A percentile compares a stretch with the other conserved stretches of the same genome.
Evolutionary conservation across 2,329 filamentous ascomycete species (phyloP).

Genomic region (Chaetomium olivaceum): DNA sequence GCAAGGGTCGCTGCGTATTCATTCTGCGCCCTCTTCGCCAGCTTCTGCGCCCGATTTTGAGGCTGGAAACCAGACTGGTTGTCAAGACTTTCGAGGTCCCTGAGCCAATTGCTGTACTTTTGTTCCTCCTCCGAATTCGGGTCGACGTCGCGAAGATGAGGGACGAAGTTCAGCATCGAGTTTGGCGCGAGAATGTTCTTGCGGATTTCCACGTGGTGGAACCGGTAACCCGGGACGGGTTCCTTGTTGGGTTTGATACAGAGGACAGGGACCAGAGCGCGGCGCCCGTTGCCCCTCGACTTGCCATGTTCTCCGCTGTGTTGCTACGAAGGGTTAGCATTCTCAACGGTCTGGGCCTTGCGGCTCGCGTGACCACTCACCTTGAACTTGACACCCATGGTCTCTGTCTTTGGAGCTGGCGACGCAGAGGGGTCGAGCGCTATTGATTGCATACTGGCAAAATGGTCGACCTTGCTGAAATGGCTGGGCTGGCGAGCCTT

Average conservation of each 20-base stretch:
- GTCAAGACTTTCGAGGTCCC: slow-evolving; percentile 59
- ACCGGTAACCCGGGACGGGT: slow-evolving; percentile 59
- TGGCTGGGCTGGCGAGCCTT: slow-evolving; percentile 44
- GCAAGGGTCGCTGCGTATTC: slow-evolving; percentile 55
- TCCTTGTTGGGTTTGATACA: slow-evolving; percentile 52
- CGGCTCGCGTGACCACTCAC: slow-evolving; percentile 36
- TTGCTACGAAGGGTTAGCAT: slow-evolving; percentile 29
- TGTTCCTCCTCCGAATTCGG: slow-evolving; percentile 53
- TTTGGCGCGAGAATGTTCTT: slow-evolving; percentile 62
- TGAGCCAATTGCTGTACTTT: slow-evolving; percentile 57
- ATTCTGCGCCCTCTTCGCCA: slow-evolving; percentile 49
- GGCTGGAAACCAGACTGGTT: slow-evolving; percentile 59
- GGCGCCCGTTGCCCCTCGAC: slow-evolving; percentile 23
- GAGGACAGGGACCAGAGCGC: slow-evolving; percentile 36
- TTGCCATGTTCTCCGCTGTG: slow-evolving; percentile 32
- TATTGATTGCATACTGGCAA: slow-evolving; percentile 45
- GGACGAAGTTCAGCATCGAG: slow-evolving; percentile 61
- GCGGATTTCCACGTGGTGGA: slow-evolving; percentile 60
- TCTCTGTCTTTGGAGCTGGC: slow-evolving; percentile 39
- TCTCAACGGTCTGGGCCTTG: not conserved
- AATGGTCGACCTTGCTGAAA: slow-evolving; percentile 48
- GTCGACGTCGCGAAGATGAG: slow-evolving; percentile 58
- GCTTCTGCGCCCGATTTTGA: slow-evolving; percentile 54
- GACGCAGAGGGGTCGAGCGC: slow-evolving; percentile 37
- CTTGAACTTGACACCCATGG: slow-evolving; percentile 55